These are phyloP conservation scores for Ustilago curta DNA, from an alignment of 1,284 basidiomycete species.

Conservation along the genomic window DNA sequence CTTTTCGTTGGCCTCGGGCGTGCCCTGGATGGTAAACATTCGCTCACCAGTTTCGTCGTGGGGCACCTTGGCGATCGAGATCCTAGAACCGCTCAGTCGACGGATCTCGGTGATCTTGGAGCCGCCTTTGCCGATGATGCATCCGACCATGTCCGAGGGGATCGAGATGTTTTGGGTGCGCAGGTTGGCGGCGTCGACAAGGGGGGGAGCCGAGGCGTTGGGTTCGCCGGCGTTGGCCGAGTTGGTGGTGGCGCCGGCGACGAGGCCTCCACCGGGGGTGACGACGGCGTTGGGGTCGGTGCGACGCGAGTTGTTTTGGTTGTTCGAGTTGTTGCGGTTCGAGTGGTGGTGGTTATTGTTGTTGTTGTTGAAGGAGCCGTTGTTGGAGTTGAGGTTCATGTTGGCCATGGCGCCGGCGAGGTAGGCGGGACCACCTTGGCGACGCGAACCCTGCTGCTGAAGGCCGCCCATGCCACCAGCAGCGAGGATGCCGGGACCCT, in stretches of 20 bases:
- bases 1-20: slow-evolving; percentile 76
- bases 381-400: slow-evolving; percentile 34
- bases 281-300: slow-evolving; percentile 60
- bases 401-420: slow-evolving; percentile 64
- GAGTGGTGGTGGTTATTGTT: slow-evolving; percentile 37
- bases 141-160: slow-evolving; percentile 87
- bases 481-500: slow-evolving; percentile 72
- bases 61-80: slow-evolving; percentile 96
- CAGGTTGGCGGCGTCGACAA: slow-evolving; percentile 76
- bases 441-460: slow-evolving; percentile 60
- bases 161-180: slow-evolving; percentile 99
- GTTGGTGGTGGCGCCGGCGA: slow-evolving; percentile 56
- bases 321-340: slow-evolving; percentile 5
- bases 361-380: slow-evolving; percentile 51
- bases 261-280: slow-evolving; percentile 62
- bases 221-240: slow-evolving; percentile 61
- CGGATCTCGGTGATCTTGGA: slow-evolving; percentile 99
- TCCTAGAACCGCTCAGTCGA: slow-evolving; percentile 93
- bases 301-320: slow-evolving; percentile 24
- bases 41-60: slow-evolving; percentile 98
- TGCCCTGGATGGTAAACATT: slow-evolving; percentile 99
- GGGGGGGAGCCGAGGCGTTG: slow-evolving; percentile 49
- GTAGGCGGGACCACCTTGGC: slow-evolving; percentile 67
- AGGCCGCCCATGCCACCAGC: slow-evolving; percentile 70
- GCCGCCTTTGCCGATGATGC: slow-evolving; percentile 83